Conservation (phyloP, 1,284 basidiomycete genomes). For the Fistulinella cinereoalba region DNA sequence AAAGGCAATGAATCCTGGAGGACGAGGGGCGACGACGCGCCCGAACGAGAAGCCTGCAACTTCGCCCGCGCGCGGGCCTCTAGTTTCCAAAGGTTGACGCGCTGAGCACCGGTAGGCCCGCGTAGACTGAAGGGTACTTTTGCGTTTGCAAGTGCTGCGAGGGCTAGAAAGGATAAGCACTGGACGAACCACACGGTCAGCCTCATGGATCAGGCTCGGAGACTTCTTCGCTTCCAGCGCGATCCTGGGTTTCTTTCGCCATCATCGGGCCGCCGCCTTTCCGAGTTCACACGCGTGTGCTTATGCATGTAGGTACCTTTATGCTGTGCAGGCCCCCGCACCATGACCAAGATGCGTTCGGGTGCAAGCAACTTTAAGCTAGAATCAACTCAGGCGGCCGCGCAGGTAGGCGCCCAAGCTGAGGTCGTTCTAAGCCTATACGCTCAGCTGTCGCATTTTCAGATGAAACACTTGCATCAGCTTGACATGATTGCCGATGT, state of each 20-base stretch:
- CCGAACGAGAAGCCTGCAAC: conserved; percentile 8
- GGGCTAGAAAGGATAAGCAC: conserved; percentile 14
- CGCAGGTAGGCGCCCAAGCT: no score
- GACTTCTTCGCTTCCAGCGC: no score
- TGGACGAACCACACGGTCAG: conserved; percentile 7
- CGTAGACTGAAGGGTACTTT: conserved; percentile 8
- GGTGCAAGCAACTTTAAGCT: no score
- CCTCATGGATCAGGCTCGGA: no score
- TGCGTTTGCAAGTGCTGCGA: conserved; percentile 13
- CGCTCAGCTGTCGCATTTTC: no score
- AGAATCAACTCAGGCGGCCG: no score
- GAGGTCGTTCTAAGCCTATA: no score
- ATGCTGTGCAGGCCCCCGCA: no score
- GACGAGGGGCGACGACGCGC: conserved; percentile 14
- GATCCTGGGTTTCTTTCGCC: neutral
- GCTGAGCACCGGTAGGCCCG: conserved; percentile 34
- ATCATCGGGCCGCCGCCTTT: neutral
- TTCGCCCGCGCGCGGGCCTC: conserved; percentile 19
- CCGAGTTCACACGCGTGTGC: neutral
- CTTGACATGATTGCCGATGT: no score
- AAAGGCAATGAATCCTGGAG: conserved; percentile 20
- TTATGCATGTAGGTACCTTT: no score
- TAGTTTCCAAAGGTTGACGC: conserved; percentile 44
- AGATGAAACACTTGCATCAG: neutral
- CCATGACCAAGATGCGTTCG: neutral